These are phyloP conservation scores for Acanthamoeba triangularis DNA, from an alignment of 208 protist species.

Conservation along the genomic window DNA sequence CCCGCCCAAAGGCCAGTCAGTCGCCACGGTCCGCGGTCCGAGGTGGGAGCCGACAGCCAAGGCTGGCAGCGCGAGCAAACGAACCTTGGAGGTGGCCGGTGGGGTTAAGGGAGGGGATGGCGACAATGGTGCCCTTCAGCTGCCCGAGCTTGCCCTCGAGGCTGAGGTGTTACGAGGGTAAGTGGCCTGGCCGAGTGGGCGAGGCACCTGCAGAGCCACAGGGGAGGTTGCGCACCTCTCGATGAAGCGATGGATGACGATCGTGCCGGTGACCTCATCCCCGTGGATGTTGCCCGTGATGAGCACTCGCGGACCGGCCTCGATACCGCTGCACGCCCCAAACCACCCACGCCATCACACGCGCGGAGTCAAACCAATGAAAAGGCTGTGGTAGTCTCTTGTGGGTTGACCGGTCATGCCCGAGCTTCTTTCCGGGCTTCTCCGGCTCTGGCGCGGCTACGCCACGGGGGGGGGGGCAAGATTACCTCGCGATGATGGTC, in stretches of 20 bases:
- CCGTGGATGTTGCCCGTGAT: slow-evolving; percentile 31
- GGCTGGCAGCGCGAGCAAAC: neutral
- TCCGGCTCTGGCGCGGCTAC: neutral
- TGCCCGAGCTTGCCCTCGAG: neutral
- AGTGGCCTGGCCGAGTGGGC: neutral
- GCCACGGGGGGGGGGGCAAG: neutral
- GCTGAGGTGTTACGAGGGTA: neutral
- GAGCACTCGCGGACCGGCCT: neutral
- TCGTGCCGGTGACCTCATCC: slow-evolving; percentile 19
- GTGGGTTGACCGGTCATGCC: too few relatives aligned
- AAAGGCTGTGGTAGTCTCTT: too few relatives aligned
- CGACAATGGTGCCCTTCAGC: slow-evolving; percentile 20
- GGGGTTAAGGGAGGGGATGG: slow-evolving; percentile 13
- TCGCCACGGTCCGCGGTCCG: too few relatives aligned
- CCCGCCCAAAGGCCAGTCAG: too few relatives aligned
- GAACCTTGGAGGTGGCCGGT: slow-evolving; percentile 27
- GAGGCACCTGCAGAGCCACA: neutral
- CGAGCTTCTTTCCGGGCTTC: too few relatives aligned
- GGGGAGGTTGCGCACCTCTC: neutral
- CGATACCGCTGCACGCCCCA: neutral
- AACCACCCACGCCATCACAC: neutral
- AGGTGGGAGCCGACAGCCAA: neutral
- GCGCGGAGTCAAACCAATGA: too few relatives aligned
- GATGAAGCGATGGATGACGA: slow-evolving; percentile 31
- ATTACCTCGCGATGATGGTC: neutral